phyloP scores from a whole-genome alignment of 2,329 filamentous ascomycete species.

The Xylariaceae sp. region DNA sequence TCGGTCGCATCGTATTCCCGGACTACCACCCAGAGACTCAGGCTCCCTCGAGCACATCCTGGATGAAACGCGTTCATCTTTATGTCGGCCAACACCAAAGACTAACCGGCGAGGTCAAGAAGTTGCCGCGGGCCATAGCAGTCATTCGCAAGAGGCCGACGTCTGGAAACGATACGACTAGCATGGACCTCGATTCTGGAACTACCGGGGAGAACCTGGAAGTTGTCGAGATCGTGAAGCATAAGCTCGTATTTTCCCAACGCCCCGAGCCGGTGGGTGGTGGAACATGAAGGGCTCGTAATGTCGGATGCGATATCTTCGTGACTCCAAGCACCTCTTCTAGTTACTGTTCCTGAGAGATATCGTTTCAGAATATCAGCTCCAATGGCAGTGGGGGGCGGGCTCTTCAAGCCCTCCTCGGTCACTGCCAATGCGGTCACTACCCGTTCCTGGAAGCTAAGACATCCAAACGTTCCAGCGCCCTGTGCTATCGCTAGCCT shows the following conservation, averaged over 20 bases:
- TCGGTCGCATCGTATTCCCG: slow-evolving; percentile 74
- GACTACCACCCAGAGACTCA: slow-evolving; percentile 52
- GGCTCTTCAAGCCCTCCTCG: too few species aligned
- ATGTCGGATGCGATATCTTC: too few species aligned
- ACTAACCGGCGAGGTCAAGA: slow-evolving; percentile 84
- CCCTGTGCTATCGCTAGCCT: too few species aligned
- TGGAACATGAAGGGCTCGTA: slow-evolving; percentile 33
- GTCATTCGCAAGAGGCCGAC: slow-evolving; percentile 56
- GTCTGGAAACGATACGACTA: slow-evolving; percentile 36
- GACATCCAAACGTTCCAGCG: too few species aligned
- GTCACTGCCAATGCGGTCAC: too few species aligned
- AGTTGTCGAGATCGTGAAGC: slow-evolving; percentile 78
- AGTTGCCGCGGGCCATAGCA: slow-evolving; percentile 68
- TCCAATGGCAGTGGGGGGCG: too few species aligned
- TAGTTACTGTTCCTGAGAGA: too few species aligned
- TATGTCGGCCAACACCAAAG: slow-evolving; percentile 86
- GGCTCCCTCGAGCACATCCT: slow-evolving; percentile 51
- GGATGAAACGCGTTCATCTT: slow-evolving; percentile 87
- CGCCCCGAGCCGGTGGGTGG: slow-evolving; percentile 85
- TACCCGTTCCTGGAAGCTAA: too few species aligned
- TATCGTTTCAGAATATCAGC: too few species aligned
- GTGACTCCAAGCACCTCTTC: too few species aligned
- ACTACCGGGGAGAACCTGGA: slow-evolving; percentile 54
- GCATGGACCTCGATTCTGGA: slow-evolving; percentile 27
- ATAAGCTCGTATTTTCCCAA: slow-evolving; percentile 77